These are phyloP conservation scores for Crepidotus variabilis DNA, from an alignment of 768 basidiomycete genomes.

Conservation along the genomic window DNA sequence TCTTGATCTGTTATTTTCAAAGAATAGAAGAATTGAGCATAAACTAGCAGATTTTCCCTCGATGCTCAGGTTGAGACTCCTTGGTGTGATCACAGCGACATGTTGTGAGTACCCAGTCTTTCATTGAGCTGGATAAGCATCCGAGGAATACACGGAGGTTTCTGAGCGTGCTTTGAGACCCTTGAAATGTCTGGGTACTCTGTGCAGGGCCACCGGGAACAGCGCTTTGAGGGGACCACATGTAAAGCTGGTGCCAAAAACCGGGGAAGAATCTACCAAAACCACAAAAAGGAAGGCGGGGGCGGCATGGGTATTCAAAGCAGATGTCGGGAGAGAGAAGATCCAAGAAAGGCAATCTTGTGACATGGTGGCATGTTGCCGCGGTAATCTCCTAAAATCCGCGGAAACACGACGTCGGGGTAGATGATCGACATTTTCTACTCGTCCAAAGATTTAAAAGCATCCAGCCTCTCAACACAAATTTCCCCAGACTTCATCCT, in stretches of 20 bases:
- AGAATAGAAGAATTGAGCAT: not conserved
- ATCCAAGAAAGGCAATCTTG: not conserved
- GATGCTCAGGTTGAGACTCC: not conserved
- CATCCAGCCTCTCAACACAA: not conserved
- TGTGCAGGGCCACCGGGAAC: conserved; percentile 1
- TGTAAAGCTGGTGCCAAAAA: not conserved
- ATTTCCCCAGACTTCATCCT: not conserved
- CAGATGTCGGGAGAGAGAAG: not conserved
- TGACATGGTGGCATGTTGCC: not conserved
- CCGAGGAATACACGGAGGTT: conserved; percentile 20
- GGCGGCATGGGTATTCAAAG: not conserved
- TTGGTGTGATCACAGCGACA: not conserved
- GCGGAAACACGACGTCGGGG: not conserved
- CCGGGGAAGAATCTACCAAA: not conserved
- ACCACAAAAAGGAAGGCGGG: not conserved
- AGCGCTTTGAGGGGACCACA: not conserved
- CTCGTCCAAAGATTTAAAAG: not conserved
- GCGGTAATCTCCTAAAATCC: not conserved
- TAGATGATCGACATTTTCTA: not conserved
- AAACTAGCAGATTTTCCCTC: not conserved
- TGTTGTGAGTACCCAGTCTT: not conserved
- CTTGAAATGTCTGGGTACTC: not conserved
- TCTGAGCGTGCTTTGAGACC: not conserved
- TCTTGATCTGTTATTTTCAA: not conserved
- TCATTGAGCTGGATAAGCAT: not conserved